Conservation (phyloP, 2,329 filamentous ascomycete species). For the Lasiodiplodia gonubiensis region DNA sequence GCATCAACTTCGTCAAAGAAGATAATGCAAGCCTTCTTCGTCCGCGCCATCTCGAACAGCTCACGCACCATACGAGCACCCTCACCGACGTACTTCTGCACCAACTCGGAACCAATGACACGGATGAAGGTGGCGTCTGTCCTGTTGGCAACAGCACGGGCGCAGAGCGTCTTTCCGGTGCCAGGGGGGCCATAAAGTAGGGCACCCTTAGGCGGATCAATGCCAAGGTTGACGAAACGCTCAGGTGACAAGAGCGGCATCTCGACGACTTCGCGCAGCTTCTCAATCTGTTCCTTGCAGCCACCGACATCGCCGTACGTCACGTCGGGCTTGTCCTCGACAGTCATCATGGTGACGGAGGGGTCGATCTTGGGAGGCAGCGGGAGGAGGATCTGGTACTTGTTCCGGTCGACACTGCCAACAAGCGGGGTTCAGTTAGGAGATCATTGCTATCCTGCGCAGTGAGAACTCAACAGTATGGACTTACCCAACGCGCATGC, state of each 20-base stretch:
- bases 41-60: conserved; percentile 98
- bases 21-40: conserved; percentile 99
- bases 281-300: conserved; percentile 99
- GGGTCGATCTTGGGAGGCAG: conserved; percentile 98
- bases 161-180: conserved; percentile 98
- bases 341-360: conserved; percentile 99
- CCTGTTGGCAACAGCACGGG: conserved; percentile 94
- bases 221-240: conserved; percentile 97
- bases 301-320: conserved; percentile 98
- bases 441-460: conserved; percentile 3
- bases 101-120: conserved; percentile 95
- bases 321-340: conserved; percentile 99
- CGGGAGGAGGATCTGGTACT: conserved; percentile 98
- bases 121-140: conserved; percentile 98
- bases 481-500: conserved; percentile 87
- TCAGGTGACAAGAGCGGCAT: conserved; percentile 97
- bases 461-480: not conserved
- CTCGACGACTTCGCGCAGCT: conserved; percentile 96
- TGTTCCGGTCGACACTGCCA: conserved; percentile 85
- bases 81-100: conserved; percentile 99
- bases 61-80: conserved; percentile 98
- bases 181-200: conserved; percentile 95
- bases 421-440: conserved; percentile 24
- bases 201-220: conserved; percentile 97
- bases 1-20: conserved; percentile 99